These are phyloP conservation scores for Leptoxyphium fumago DNA, from an alignment of 2,329 filamentous ascomycete genomes.

Conservation along the genomic window DNA sequence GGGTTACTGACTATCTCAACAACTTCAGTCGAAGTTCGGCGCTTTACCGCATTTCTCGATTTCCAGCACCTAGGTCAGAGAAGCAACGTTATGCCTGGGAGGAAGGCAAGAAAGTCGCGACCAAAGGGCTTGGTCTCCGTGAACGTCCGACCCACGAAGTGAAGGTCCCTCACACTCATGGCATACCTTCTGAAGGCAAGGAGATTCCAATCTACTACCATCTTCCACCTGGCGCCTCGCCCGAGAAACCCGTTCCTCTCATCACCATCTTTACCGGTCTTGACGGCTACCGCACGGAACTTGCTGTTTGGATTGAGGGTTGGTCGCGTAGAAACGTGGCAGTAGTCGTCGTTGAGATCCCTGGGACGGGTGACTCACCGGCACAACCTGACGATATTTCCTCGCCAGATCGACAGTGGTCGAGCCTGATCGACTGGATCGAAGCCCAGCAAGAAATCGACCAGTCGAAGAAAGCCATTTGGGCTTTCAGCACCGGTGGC, in stretches of 20 bases:
- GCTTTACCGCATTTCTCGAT: constrained; percentile 59
- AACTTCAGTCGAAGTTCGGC: constrained; percentile 44
- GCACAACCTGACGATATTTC: constrained; percentile 30
- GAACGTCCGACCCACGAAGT: constrained; percentile 47
- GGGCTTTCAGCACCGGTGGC: constrained; percentile 45
- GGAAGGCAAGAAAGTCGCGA: constrained; percentile 48
- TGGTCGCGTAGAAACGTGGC: constrained; percentile 36
- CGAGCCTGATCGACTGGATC: constrained; percentile 40
- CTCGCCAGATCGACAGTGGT: constrained; percentile 40
- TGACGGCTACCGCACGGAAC: constrained; percentile 44
- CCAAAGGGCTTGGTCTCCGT: constrained; percentile 39
- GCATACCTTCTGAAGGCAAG: constrained; percentile 35
- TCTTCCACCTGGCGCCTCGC: constrained; percentile 34
- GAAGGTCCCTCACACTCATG: constrained; percentile 42
- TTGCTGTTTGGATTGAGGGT: constrained; percentile 37
- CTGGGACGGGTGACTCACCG: constrained; percentile 43
- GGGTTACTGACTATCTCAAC: constrained; percentile 5
- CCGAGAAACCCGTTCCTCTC: constrained; percentile 32
- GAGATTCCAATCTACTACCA: constrained; percentile 52
- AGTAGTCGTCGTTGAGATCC: constrained; percentile 39
- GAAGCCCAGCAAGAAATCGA: constrained; percentile 33
- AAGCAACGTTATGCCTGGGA: constrained; percentile 49
- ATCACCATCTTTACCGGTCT: constrained; percentile 44
- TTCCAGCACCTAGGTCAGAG: constrained; percentile 39
- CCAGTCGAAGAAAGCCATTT: constrained; percentile 33